A percentile compares a stretch with the other conserved stretches of the same genome.
Conservation (phyloP, 345 rosid genomes). For the Moricandia arvensis region DNA sequence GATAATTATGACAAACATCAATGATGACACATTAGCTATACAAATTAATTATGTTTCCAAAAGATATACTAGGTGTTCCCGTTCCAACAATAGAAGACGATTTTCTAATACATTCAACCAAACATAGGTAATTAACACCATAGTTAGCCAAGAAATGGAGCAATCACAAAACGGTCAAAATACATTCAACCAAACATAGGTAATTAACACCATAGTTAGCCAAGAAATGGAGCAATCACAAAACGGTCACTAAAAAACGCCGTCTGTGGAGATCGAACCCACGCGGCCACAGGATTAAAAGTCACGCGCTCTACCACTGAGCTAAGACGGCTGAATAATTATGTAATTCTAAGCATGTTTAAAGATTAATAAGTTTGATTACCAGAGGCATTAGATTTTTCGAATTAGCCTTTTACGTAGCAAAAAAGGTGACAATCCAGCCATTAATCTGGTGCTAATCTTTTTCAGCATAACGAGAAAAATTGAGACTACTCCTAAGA, state of each 20-base stretch:
- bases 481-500: background rate
- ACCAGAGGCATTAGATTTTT: background rate
- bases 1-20: no score
- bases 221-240: slow-evolving; percentile 50
- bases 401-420: background rate
- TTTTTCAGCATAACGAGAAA: background rate
- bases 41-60: no score
- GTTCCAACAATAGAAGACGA: no score
- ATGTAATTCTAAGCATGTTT: background rate
- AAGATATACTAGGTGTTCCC: no score
- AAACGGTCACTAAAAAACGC: slow-evolving; percentile 30
- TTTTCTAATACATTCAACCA: no score
- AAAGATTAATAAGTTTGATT: background rate
- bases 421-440: background rate
- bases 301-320: slow-evolving; percentile 5
- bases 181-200: no score
- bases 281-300: slow-evolving; percentile 8
- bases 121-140: no score
- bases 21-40: no score
- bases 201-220: background rate
- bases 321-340: background rate
- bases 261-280: slow-evolving; percentile 8
- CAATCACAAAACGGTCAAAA: no score
- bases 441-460: background rate
- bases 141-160: no score